Conservation (phyloP, 352 stramenopile genomes). For the Phytopythium oedochilum region DNA sequence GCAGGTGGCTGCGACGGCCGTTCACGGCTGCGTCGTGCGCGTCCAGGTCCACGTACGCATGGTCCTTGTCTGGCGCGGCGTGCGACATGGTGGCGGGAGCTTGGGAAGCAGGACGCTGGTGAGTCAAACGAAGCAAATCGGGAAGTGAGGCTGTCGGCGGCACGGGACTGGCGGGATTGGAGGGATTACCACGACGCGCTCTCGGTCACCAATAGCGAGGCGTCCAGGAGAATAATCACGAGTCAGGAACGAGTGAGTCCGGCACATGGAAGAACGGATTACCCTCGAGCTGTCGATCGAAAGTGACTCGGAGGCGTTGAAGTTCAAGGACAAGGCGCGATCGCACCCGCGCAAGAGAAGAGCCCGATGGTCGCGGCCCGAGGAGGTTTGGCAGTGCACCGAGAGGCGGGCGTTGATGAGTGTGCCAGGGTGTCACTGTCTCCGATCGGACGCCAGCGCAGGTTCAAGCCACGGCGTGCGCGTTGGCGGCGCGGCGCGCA, state of each 20-base stretch:
- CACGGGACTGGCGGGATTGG: too few species aligned
- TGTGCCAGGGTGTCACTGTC: not conserved
- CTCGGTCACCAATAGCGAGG: not conserved
- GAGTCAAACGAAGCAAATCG: not conserved
- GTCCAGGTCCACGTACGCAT: slow-evolving; percentile 28
- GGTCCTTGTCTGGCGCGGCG: slow-evolving; percentile 20
- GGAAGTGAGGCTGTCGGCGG: too few species aligned
- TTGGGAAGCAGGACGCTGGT: not conserved
- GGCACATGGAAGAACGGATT: too few species aligned
- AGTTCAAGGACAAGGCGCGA: slow-evolving; percentile 3
- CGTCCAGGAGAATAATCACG: too few species aligned
- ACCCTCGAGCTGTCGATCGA: too few species aligned
- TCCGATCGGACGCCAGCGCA: not conserved
- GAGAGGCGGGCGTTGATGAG: not conserved
- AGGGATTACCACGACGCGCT: not conserved
- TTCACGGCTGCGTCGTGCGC: slow-evolving; percentile 19
- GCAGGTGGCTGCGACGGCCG: not conserved
- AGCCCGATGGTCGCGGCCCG: not conserved
- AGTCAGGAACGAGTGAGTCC: too few species aligned
- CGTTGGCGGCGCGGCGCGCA: not conserved
- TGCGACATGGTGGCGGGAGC: slow-evolving; percentile 7
- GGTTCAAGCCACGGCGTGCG: not conserved
- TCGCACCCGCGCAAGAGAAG: not conserved
- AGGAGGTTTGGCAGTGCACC: not conserved
- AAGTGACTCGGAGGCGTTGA: not conserved